phyloP scores from a whole-genome alignment of 2,329 filamentous ascomycete species.

The Fusarium cicatricum region DNA sequence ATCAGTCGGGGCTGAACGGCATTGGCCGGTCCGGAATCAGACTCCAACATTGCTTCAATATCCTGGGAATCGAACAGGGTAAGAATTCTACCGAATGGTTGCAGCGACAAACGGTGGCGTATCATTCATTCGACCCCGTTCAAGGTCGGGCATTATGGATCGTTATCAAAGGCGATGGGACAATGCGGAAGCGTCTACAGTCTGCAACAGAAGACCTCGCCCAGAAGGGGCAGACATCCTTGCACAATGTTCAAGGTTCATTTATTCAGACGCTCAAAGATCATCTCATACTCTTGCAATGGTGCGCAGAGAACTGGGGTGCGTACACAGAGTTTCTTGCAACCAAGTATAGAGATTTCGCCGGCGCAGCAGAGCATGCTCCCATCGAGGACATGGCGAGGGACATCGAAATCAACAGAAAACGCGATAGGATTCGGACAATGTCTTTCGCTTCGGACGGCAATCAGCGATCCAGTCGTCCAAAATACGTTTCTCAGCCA shows the following conservation, averaged over 20 bases:
- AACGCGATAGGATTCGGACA: background rate
- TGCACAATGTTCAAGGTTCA: background rate
- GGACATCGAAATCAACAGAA: background rate
- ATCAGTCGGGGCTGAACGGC: background rate
- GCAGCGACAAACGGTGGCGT: slow-evolving; percentile 7
- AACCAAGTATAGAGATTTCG: background rate
- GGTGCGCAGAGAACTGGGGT: slow-evolving; percentile 12
- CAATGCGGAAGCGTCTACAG: background rate
- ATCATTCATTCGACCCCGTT: slow-evolving; percentile 5
- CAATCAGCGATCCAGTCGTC: background rate
- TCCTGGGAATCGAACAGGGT: slow-evolving; percentile 2
- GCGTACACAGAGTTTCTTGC: slow-evolving; percentile 1
- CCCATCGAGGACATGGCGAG: background rate
- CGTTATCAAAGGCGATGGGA: slow-evolving; percentile 3
- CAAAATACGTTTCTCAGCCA: background rate
- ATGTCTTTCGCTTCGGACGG: rapidly evolving
- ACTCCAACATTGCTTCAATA: slow-evolving; percentile 14
- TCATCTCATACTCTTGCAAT: slow-evolving; percentile 5
- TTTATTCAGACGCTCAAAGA: background rate
- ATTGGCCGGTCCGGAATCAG: slow-evolving; percentile 6
- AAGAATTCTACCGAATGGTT: background rate
- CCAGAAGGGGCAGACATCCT: background rate
- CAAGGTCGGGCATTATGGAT: slow-evolving; percentile 4
- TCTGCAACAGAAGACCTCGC: background rate
- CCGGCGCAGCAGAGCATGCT: background rate